These are phyloP conservation scores for Wallemia mellicola DNA, from an alignment of 1,284 basidiomycete genomes.

Conservation along the genomic window DNA sequence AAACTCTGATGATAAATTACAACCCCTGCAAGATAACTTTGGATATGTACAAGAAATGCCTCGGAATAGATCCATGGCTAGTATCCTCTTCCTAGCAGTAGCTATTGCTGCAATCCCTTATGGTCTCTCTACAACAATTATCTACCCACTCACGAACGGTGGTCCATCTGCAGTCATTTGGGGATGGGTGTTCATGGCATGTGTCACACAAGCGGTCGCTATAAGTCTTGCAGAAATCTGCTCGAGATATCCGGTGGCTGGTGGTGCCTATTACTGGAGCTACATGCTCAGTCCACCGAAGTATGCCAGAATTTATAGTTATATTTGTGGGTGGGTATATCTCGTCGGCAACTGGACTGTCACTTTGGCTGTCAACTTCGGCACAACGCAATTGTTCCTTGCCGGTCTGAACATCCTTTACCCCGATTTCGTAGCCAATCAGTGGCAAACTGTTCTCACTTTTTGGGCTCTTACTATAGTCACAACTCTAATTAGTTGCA, in stretches of 20 bases:
- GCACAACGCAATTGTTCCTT: constrained; percentile 19
- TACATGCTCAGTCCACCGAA: background rate
- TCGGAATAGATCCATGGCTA: background rate
- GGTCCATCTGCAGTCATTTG: background rate
- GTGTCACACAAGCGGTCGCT: background rate
- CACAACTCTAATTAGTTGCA: background rate
- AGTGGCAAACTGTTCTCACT: constrained; percentile 17
- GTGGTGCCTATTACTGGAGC: background rate
- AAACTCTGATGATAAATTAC: too few species aligned
- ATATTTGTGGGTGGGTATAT: background rate
- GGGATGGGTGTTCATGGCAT: background rate
- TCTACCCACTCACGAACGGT: background rate
- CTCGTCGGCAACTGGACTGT: constrained; percentile 6
- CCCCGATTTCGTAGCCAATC: constrained; percentile 16
- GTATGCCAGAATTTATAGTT: background rate
- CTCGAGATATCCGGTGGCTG: background rate
- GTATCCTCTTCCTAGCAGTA: background rate
- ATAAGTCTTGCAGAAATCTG: background rate
- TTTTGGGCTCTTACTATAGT: constrained; percentile 14
- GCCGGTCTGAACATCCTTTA: constrained; percentile 19
- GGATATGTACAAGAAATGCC: constrained; percentile 1
- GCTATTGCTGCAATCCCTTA: background rate
- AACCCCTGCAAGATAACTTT: background rate
- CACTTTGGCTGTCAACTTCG: constrained; percentile 20
- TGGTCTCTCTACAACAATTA: background rate